phyloP scores from a whole-genome alignment of 2,329 filamentous ascomycete genomes.

The Exophiala mesophila region DNA sequence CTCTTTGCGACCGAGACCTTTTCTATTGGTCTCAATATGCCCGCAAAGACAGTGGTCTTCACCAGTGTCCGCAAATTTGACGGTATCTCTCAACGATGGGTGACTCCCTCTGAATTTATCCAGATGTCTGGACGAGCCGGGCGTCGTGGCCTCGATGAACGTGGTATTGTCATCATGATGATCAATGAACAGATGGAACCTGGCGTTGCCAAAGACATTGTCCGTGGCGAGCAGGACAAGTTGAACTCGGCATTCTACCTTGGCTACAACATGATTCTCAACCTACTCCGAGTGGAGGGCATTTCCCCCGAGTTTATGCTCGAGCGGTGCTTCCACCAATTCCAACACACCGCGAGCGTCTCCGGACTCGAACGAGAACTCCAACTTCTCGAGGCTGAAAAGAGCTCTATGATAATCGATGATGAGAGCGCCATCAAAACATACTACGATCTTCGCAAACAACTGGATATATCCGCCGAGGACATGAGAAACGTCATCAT shows the following conservation, averaged over 20 bases:
- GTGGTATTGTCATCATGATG: slow-evolving; percentile 99
- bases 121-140: slow-evolving; percentile 98
- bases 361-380: slow-evolving; percentile 78
- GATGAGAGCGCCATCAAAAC: slow-evolving; percentile 88
- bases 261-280: slow-evolving; percentile 98
- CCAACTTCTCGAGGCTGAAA: slow-evolving; percentile 69
- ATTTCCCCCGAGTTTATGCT: slow-evolving; percentile 98
- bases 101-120: slow-evolving; percentile 93
- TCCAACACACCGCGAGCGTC: slow-evolving; percentile 89
- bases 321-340: slow-evolving; percentile 97
- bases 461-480: slow-evolving; percentile 74
- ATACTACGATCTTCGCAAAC: slow-evolving; percentile 85
- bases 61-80: slow-evolving; percentile 95
- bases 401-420: slow-evolving; percentile 67
- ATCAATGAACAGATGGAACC: slow-evolving; percentile 95
- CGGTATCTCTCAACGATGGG: slow-evolving; percentile 70
- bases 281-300: slow-evolving; percentile 94
- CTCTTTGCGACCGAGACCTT: slow-evolving; percentile 98
- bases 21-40: slow-evolving; percentile 98
- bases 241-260: slow-evolving; percentile 97
- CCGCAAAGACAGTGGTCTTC: slow-evolving; percentile 98
- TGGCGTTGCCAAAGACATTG: slow-evolving; percentile 86
- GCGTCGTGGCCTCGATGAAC: slow-evolving; percentile 92
- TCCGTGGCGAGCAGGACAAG: slow-evolving; percentile 92
- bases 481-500: slow-evolving; percentile 91